A percentile compares a stretch with the other conserved stretches of the same genome.
Evolutionary conservation across 805 yeast species (phyloP).

Genomic region (Metschnikowia amazonensis): DNA sequence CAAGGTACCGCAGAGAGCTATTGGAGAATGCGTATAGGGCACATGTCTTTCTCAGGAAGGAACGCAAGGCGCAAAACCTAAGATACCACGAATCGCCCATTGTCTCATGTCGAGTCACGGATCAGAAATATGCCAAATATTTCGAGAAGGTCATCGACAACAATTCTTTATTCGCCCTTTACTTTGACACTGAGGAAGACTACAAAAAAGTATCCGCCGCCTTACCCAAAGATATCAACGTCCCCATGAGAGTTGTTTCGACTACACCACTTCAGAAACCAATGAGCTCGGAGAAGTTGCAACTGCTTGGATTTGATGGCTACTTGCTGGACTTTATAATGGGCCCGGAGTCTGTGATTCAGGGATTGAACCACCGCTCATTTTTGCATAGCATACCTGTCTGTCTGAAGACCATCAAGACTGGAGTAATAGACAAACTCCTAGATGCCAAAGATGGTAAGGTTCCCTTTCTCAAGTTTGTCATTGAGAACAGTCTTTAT

Average conservation of each 20-base stretch:
- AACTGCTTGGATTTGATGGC: slow-evolving; percentile 70
- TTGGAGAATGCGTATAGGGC: slow-evolving; percentile 39
- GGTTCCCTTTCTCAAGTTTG: slow-evolving; percentile 50
- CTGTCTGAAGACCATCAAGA: slow-evolving; percentile 41
- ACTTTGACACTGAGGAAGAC: slow-evolving; percentile 52
- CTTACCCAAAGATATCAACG: slow-evolving; percentile 39
- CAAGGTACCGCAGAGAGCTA: slow-evolving; percentile 31
- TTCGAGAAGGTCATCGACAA: slow-evolving; percentile 55
- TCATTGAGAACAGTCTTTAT: slow-evolving; percentile 55
- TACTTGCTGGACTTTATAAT: slow-evolving; percentile 63
- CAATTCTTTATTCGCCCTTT: slow-evolving; percentile 57
- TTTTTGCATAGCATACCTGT: slow-evolving; percentile 60
- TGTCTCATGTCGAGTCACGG: slow-evolving; percentile 54
- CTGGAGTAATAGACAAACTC: slow-evolving; percentile 36
- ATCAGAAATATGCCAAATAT: slow-evolving; percentile 47
- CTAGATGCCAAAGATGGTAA: slow-evolving; percentile 32
- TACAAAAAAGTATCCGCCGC: slow-evolving; percentile 41
- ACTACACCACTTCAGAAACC: slow-evolving; percentile 14
- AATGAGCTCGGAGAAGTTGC: slow-evolving; percentile 32
- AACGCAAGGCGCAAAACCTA: slow-evolving; percentile 37
- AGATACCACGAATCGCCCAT: slow-evolving; percentile 72
- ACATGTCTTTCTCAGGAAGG: slow-evolving; percentile 32
- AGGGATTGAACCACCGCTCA: slow-evolving; percentile 60
- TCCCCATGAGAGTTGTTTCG: slow-evolving; percentile 52
- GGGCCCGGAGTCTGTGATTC: slow-evolving; percentile 71